Conservation (phyloP, 371 early-diverging fungal species). For the Gilbertella persicaria region DNA sequence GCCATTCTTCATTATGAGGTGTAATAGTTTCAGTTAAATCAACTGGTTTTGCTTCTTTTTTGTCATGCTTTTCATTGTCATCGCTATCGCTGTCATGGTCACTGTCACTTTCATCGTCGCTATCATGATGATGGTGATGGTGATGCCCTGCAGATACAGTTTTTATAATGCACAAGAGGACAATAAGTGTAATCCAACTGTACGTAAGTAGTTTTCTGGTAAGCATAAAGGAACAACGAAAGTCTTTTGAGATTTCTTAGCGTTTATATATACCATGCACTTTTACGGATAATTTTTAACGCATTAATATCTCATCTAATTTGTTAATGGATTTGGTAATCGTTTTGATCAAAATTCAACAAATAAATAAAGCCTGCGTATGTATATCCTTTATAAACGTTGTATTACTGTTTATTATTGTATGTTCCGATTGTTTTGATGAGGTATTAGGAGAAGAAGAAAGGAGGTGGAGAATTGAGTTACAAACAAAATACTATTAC, state of each 20-base stretch:
- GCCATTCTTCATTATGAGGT: constrained; percentile 57
- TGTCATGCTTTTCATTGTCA: not conserved
- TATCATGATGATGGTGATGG: constrained; percentile 5
- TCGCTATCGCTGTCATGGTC: constrained; percentile 6
- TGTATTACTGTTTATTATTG: not conserved
- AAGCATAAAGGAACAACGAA: constrained; percentile 5
- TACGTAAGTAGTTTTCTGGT: constrained; percentile 14
- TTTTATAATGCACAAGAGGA: constrained; percentile 4
- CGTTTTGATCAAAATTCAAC: not conserved
- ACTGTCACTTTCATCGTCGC: constrained; percentile 1
- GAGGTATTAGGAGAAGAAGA: not conserved
- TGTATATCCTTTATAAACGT: not conserved
- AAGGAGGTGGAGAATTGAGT: not conserved
- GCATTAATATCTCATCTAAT: not conserved
- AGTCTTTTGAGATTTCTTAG: not conserved
- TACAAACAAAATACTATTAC: not conserved
- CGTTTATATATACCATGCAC: not conserved
- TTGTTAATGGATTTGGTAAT: not conserved
- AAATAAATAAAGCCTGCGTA: not conserved
- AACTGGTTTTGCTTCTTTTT: not conserved
- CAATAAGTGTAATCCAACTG: constrained; percentile 9
- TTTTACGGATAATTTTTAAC: not conserved
- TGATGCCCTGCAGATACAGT: constrained; percentile 3
- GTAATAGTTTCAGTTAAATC: not conserved
- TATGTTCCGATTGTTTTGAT: not conserved